Conservation (phyloP, 441 rosid genomes). For the Caryocar brasiliense region DNA sequence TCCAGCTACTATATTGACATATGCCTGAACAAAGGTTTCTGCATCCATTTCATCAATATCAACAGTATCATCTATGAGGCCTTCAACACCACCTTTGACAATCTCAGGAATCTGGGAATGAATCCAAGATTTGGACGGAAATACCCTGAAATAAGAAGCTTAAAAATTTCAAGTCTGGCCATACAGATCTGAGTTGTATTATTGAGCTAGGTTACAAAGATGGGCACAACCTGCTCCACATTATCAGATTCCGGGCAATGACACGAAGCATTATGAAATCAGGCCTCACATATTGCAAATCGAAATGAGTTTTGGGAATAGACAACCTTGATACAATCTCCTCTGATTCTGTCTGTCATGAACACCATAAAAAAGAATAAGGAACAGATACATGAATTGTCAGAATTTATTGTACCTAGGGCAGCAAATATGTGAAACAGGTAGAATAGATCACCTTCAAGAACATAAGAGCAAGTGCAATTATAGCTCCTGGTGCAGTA, state of each 20-base stretch:
- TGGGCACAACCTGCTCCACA: slow-evolving; percentile 81
- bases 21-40: slow-evolving; percentile 83
- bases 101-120: slow-evolving; percentile 83
- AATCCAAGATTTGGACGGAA: slow-evolving; percentile 82
- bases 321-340: slow-evolving; percentile 65
- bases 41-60: slow-evolving; percentile 75
- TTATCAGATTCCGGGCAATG: slow-evolving; percentile 86
- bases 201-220: background rate
- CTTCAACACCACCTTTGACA: slow-evolving; percentile 51
- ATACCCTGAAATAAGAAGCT: slow-evolving; percentile 45
- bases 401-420: background rate
- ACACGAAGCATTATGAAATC: slow-evolving; percentile 98
- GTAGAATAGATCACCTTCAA: slow-evolving; percentile 70
- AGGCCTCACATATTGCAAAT: slow-evolving; percentile 85
- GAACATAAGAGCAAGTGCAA: slow-evolving; percentile 89
- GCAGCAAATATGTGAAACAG: slow-evolving; percentile 15
- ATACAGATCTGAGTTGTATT: slow-evolving; percentile 12
- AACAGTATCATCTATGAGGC: slow-evolving; percentile 52
- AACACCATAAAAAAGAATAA: slow-evolving; percentile 15
- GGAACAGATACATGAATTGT: background rate
- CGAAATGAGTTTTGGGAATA: slow-evolving; percentile 77
- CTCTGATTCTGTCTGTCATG: slow-evolving; percentile 79
- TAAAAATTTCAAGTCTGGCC: slow-evolving; percentile 7
- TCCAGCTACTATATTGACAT: slow-evolving; percentile 84
- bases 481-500: slow-evolving; percentile 92